phyloP scores from a whole-genome alignment of 2,329 filamentous ascomycete species.

The Aspergillus quadrilineatus region DNA sequence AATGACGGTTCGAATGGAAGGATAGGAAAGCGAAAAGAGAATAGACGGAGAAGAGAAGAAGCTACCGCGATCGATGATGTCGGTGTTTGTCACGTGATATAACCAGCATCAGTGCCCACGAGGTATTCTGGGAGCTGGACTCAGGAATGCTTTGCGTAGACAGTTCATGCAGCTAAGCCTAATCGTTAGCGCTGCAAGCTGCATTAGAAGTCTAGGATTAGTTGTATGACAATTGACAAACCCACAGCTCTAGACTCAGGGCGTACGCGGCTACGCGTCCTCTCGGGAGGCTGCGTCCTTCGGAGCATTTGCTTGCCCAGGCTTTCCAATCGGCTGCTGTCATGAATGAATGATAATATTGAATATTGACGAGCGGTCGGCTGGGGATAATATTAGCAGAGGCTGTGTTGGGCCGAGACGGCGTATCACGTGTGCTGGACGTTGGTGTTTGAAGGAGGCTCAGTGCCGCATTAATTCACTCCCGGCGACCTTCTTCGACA shows the following conservation, averaged over 20 bases:
- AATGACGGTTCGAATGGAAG: not conserved
- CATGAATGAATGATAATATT: not conserved
- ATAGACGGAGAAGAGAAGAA: slow-evolving; percentile 5
- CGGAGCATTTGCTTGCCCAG: not conserved
- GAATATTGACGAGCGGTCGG: not conserved
- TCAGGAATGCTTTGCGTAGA: not conserved
- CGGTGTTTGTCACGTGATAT: slow-evolving; percentile 6
- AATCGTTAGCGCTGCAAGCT: not conserved
- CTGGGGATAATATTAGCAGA: not conserved
- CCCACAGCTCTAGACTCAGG: not conserved
- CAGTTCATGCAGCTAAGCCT: no score
- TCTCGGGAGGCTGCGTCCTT: slow-evolving; percentile 1
- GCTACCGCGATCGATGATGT: slow-evolving; percentile 11
- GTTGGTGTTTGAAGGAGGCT: not conserved
- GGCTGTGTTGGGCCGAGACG: slow-evolving; percentile 7
- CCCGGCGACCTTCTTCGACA: not conserved
- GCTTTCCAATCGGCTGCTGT: not conserved
- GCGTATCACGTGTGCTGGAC: slow-evolving; percentile 10
- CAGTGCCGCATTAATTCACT: not conserved
- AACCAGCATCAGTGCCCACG: no score
- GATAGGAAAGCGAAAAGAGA: no score
- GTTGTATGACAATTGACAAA: not conserved
- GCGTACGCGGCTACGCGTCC: slow-evolving; percentile 5
- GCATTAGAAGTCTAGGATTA: not conserved
- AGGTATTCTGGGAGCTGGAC: no score